Percentiles rank a stretch among this genome's conserved stretches.
Evolutionary conservation across 768 basidiomycete species (phyloP).

Genomic region (Pholiota conissans): DNA sequence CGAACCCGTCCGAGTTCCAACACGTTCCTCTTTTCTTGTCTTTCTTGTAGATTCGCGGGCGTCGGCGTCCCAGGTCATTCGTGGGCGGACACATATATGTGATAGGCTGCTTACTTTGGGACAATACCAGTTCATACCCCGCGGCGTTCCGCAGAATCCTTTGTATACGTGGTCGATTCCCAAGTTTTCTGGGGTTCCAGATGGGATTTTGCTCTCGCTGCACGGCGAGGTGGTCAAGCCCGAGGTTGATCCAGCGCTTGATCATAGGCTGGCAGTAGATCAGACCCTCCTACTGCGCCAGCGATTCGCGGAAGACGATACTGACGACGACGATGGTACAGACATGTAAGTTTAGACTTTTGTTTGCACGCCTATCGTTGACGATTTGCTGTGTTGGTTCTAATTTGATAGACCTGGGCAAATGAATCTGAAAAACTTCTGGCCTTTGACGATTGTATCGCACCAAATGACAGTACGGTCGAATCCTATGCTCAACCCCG

Average conservation of each 20-base stretch:
- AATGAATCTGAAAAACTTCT: conserved; percentile 8
- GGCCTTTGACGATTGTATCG: conserved; percentile 29
- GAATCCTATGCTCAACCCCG: conserved; percentile 15
- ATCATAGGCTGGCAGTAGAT: conserved; percentile 22
- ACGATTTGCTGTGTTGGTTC: not conserved
- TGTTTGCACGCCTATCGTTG: not conserved
- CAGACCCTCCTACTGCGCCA: conserved; percentile 29
- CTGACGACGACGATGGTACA: conserved; percentile 5
- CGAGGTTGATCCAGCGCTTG: conserved; percentile 8
- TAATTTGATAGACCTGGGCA: not conserved
- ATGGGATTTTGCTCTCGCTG: conserved; percentile 25
- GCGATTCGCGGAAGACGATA: conserved; percentile 9
- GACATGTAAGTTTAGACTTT: conserved; percentile 8
- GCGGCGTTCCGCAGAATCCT: conserved; percentile 8
- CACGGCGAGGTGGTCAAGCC: conserved; percentile 24
- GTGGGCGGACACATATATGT: conserved; percentile 17
- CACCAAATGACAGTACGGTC: conserved; percentile 30
- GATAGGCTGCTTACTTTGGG: conserved; percentile 12
- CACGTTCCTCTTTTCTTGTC: not conserved
- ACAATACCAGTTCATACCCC: conserved; percentile 24
- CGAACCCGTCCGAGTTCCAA: not conserved
- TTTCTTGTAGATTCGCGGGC: conserved; percentile 2
- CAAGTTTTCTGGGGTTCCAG: not conserved
- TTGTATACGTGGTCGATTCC: not conserved
- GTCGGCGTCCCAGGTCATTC: conserved; percentile 6